These are phyloP conservation scores for Dujonia santamariae DNA, from an alignment of 1,139 yeast species.

Conservation along the genomic window DNA sequence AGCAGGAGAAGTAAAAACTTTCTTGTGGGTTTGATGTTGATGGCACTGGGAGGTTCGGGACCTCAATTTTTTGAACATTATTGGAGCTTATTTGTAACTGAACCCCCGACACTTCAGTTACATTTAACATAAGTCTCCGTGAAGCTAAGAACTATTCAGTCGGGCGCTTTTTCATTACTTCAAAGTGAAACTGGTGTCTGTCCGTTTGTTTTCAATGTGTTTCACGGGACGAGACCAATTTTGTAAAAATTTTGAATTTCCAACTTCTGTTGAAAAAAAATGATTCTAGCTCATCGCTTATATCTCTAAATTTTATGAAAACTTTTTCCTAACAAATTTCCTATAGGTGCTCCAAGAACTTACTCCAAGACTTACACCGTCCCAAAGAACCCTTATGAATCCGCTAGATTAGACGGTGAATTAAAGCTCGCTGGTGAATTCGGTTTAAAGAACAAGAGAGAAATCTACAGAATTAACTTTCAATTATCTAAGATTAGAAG, in stretches of 20 bases:
- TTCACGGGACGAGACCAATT: no score
- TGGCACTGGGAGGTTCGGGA: constrained; percentile 64
- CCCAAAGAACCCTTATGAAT: constrained; percentile 99
- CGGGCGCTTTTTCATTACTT: no score
- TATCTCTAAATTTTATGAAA: no score
- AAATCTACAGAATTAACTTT: constrained; percentile 97
- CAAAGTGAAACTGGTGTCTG: no score
- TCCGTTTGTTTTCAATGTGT: no score
- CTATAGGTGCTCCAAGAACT: constrained; percentile 94
- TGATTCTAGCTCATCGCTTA: no score
- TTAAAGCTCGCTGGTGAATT: constrained; percentile 99
- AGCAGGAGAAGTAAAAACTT: neutral
- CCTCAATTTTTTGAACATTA: constrained; percentile 42
- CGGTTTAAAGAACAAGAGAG: constrained; percentile 99
- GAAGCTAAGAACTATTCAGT: no score
- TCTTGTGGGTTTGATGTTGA: constrained; percentile 1
- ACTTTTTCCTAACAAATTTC: constrained; percentile 26
- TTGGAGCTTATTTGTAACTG: constrained; percentile 50
- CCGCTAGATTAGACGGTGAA: constrained; percentile 99
- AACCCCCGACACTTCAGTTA: constrained; percentile 88
- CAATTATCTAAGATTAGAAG: constrained; percentile 99
- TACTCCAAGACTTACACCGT: constrained; percentile 99
- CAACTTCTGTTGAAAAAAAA: no score
- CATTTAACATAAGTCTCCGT: constrained; percentile 3
- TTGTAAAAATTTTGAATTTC: no score